Base-by-base conservation (phyloP, 169 alveolate genomes). In the Cryptosporidium felis region DNA sequence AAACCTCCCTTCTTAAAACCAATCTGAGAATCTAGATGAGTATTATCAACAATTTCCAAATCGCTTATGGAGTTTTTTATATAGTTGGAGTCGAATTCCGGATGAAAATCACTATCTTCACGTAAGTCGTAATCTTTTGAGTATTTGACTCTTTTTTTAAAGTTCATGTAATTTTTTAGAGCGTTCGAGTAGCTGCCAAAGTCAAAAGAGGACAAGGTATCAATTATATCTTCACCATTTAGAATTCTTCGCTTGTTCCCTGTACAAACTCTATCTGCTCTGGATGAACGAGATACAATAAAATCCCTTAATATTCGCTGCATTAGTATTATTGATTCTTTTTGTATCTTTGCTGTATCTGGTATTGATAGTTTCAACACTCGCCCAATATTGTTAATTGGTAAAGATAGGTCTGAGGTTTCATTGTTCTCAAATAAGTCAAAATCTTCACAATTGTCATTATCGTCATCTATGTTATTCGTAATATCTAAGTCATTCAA, bases 211-310 rank as follows among this genome's bases (percentile, higher is more conserved):
- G 80, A 63, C 45, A 63, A 63, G 26, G 80, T 61, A 42, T 63
- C 45, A 41, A 63, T 63, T 21, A 63, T 63, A 26, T 63, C 80
- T n/a, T 63, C 80, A 63, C 80, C 80, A 63, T 45, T 63, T 21
- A 63, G 30, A 4, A 63, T 61, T 32, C 49, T 36, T 45, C 80
- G 44, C n/a, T 63, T 63, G 34, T 63, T 63, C 10, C 38, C 26
- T 1, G 80, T 21, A 28, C 80, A 63, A 38, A 63, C 28, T 23
- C 28, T 42, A 5, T 61, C 80, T 42, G 80, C 80, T 5, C 45
- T n/a, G 0, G 26, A 32, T 41, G 80, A 63, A 16, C 41, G 21
- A 44, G 45, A 42, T 12, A 41, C 53, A 63, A 63, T 63, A 42
- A 63, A 63, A 18, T 63, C 80, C 28, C 34, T 41, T 18, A 61